Base-by-base conservation (phyloP, 2,329 filamentous ascomycete species). In the Phialocephala subalpina region DNA sequence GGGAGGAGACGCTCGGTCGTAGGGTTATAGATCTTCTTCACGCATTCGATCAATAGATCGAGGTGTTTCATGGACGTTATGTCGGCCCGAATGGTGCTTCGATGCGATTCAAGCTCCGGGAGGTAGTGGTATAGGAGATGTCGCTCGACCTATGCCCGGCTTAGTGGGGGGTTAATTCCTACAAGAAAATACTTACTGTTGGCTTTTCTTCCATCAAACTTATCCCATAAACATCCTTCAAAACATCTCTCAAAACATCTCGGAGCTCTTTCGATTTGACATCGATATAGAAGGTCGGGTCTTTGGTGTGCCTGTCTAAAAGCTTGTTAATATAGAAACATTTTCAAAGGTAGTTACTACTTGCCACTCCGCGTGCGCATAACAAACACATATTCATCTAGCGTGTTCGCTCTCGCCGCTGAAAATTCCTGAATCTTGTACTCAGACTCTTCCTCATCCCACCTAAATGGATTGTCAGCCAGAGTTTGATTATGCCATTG, bases 181-280 rank as follows among this genome's bases (percentile, higher is more conserved):
- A 49, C n/a, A 22, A 49, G 45, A n/a, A 27, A 22, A 60, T 55
- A 42, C 42, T 62, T 65, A 70, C 56, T 38, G 62, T 59, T 63
- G 62, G 67, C 69, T 59, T 65, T 52, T 64, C 42, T 58, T 76
- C 75, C 36, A 69, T 65, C 27, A 78, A 68, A 60, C 72, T 77
- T 61, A 78, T 65, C 38, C 70, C 73, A 38, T 72, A 73, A 63
- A 78, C 72, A 49, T 75, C 69, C 58, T 70, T 52, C 53, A 80
- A 62, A 45, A 79, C 73, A 29, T 67, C 70, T 61, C 72, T 69
- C 40, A 79, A 67, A 49, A 73, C 69, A 58, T 78, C 74, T 66
- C 73, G 72, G 56, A 79, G 67, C 33, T 61, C 66, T 66, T 74
- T 66, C 25, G 75, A 78, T 66, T 78, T 78, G 27, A 79, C 73